Evolutionary conservation across 345 rosid species (phyloP), one percentile per base, ranked within the genome.

Genomic region (Clarkia xantiana): DNA sequence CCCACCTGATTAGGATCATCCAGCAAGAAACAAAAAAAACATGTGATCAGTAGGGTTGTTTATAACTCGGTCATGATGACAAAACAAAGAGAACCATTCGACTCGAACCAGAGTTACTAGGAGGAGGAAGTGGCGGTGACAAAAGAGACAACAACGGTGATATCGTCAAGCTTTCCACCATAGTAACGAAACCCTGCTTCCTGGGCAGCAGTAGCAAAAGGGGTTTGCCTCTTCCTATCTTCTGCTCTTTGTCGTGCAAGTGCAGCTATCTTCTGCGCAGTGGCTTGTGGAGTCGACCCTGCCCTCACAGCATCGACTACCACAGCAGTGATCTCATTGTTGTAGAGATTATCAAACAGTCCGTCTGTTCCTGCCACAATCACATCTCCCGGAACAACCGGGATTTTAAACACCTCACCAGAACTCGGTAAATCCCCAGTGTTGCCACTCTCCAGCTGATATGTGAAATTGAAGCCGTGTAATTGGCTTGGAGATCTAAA

Each of bases 91-190:
- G 25, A 22, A 22, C 5, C 25, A 5, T 22, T 22, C 5, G 2
- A 5, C 25, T 22, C 25, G 5, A 2, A 2, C 5, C 5, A 22
- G 25, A 22, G 5, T 2, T 2, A 2, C 3, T 2, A 22, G 2
- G 2, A 22, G 2, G 25, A 22, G 25, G 25, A 22, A 22, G 25
- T 2, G 5, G 25, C 5, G 2, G 12, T 14, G 20, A 49, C 54
- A 54, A 70, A 82, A 18, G 98, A 91, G 52, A 91, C 94, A 17
- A 91, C 84, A 17, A 79, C 95, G 2, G 98, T 91, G 56, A 91
- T 84, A 66, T 91, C 96, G 42, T 91, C 96, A 54, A 91, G 93
- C 71, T 91, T 91, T 61, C 98, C 96, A 12, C 96, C 96, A 45
- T 72, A 70, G 53, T 75, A 87, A 52, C 94, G 86, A 64, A 63